Conservation (phyloP, 73 alveolate genomes). For the Tetrahymena thermophila region DNA sequence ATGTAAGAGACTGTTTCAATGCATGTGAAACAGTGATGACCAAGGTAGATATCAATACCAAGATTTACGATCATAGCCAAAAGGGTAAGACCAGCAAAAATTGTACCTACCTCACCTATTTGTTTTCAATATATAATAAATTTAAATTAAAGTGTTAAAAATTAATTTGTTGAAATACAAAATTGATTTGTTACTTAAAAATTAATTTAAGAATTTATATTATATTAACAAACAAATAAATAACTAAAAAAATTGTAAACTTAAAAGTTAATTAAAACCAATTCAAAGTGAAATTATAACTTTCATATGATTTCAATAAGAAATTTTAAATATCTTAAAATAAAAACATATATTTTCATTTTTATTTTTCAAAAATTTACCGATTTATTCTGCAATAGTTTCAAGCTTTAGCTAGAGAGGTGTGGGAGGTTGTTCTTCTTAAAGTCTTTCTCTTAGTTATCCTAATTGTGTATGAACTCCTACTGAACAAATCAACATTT, state of each 20-base stretch:
- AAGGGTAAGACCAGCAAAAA: conserved; percentile 72
- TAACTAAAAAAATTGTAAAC: too few relatives aligned
- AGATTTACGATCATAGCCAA: conserved; percentile 55
- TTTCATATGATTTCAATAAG: too few relatives aligned
- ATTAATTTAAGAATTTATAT: too few relatives aligned
- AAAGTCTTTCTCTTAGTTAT: conserved; percentile 54
- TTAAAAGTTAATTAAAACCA: too few relatives aligned
- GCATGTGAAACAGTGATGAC: conserved; percentile 5
- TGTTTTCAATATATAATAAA: too few relatives aligned
- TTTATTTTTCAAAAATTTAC: conserved; percentile 11
- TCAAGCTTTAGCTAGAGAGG: conserved; percentile 85
- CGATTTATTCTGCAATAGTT: conserved; percentile 80
- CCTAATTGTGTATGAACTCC: conserved; percentile 81
- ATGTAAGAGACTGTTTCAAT: conserved; percentile 36
- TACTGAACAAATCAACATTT: conserved; percentile 74
- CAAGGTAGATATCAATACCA: conserved; percentile 26
- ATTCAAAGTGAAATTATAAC: too few relatives aligned
- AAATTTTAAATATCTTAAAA: too few relatives aligned
- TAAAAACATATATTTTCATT: too few relatives aligned
- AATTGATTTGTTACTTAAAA: too few relatives aligned
- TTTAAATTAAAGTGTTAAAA: too few relatives aligned
- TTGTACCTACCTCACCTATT: conserved; percentile 79
- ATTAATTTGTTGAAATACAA: too few relatives aligned
- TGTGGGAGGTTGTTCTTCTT: conserved; percentile 73
- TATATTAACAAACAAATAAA: too few relatives aligned